Evolutionary conservation across 192 early-diverging fungal genomes (phyloP).

Genomic region (Entomortierella beljakovae): DNA sequence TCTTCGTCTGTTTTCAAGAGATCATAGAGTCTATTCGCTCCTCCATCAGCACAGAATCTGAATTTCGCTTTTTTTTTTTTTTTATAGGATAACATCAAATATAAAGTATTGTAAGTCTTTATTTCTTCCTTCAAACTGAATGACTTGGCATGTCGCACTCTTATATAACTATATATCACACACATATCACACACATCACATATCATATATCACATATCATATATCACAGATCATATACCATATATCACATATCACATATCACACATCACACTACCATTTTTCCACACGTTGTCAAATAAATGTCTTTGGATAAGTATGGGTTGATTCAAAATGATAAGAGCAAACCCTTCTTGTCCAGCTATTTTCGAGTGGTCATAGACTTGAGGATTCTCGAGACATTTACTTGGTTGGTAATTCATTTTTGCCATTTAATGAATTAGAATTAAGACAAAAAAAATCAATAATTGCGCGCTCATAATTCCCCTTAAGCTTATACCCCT

Average conservation of each 20-base stretch:
- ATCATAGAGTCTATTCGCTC: conserved; percentile 87
- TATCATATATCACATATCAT: no score
- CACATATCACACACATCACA: no score
- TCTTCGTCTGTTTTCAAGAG: conserved; percentile 61
- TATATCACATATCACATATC: no score
- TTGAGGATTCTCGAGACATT: conserved; percentile 30
- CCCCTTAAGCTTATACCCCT: background rate
- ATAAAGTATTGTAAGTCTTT: background rate
- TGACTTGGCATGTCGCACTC: no score
- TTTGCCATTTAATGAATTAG: background rate
- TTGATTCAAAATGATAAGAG: conserved; percentile 83
- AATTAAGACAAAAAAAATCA: background rate
- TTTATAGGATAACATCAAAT: background rate
- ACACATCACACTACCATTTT: no score
- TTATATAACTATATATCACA: no score
- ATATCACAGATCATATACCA: no score
- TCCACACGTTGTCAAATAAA: conserved; percentile 57
- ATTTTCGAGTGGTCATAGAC: conserved; percentile 2
- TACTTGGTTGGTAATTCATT: conserved; percentile 47
- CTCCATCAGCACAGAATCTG: conserved; percentile 89
- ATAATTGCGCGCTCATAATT: background rate
- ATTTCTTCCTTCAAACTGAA: background rate
- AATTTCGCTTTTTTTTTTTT: conserved; percentile 56
- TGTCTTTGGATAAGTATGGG: conserved; percentile 59
- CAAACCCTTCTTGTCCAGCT: conserved; percentile 31